Base-by-base conservation (phyloP, 176 grass and related monocot species). In the Chloris gayana region DNA sequence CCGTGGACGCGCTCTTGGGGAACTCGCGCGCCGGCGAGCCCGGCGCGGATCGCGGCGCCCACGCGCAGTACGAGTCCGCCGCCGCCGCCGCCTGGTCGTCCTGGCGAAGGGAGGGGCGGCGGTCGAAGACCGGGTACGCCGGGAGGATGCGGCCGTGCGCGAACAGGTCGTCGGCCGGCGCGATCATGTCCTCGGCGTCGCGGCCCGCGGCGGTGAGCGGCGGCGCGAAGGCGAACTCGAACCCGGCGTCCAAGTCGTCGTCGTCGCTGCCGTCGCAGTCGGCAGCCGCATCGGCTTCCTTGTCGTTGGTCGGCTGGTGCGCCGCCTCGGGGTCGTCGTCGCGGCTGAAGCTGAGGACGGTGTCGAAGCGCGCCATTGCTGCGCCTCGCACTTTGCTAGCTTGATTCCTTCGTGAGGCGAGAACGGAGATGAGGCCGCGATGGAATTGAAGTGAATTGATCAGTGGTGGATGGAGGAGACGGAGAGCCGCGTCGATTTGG, bases 151-250 rank as follows among this genome's bases (percentile, higher is more conserved):
- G 86, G 35, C 94, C 88, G 69, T 89, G 57, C 38, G 84, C 86
- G 84, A 97, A 97, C 59, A 97, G 69, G 59, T 97, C 88, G 31
- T 93, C 91, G 4, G 91, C 94, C 31, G 65, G 69, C 4, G 75
- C 75, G 5, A 77, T 10, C 0, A 2, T 2, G 12, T 14, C 9
- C 21, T 68, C 56, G 31, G 25, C 81, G 29, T 14, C 25, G 24
- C n/a, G n/a, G n/a, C 12, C 29, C 7, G 7, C 24, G 3, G 59
- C n/a, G 0, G 44, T 10, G 29, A 83, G 78, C 54, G 82, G 76
- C 22, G 84, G 70, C 65, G 78, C 88, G 79, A 93, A 93, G 5
- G 88, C 37, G 82, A 93, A 93, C 79, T 93, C 88, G 82, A 90
- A 90, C 63, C 57, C 67, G 22, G 30, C 37, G 30, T 41, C 67